Percentiles rank a stretch among this genome's conserved stretches.
Evolutionary conservation across 306 rosid species (phyloP).

Genomic region (Coriaria nepalensis): DNA sequence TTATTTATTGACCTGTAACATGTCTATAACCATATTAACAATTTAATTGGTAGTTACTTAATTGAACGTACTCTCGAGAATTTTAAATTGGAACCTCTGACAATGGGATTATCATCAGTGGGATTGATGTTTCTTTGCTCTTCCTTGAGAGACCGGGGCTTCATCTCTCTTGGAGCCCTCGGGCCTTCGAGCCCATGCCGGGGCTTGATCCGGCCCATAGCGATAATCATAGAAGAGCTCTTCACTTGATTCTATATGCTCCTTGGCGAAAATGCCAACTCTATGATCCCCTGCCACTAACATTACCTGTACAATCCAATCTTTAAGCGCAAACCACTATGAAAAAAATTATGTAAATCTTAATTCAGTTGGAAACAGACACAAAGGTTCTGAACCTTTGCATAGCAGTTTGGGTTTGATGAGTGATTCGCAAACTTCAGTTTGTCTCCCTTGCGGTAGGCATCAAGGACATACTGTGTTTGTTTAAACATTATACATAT

Average conservation of each 20-base stretch:
- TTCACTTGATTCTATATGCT: slow-evolving; percentile 78
- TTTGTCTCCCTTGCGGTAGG: slow-evolving; percentile 96
- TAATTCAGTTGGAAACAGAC: slow-evolving; percentile 6
- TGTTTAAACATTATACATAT: slow-evolving; percentile 9
- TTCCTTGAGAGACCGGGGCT: slow-evolving; percentile 53
- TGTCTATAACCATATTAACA: too few species aligned
- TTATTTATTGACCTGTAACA: too few species aligned
- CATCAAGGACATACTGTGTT: slow-evolving; percentile 83
- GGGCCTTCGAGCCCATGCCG: slow-evolving; percentile 86
- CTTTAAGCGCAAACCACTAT: slow-evolving; percentile 12
- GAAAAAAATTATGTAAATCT: background rate
- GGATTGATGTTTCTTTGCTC: slow-evolving; percentile 95
- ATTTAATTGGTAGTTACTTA: background rate
- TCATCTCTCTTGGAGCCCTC: slow-evolving; percentile 88
- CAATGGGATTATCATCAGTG: slow-evolving; percentile 36
- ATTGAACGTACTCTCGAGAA: background rate
- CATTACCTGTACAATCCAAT: slow-evolving; percentile 51
- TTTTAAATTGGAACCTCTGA: slow-evolving; percentile 20
- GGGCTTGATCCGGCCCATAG: slow-evolving; percentile 83
- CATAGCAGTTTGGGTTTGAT: slow-evolving; percentile 85
- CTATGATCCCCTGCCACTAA: slow-evolving; percentile 96
- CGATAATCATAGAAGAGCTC: slow-evolving; percentile 95
- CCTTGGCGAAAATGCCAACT: slow-evolving; percentile 94
- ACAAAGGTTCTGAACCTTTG: slow-evolving; percentile 43
- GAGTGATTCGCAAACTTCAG: slow-evolving; percentile 97